Percentiles rank a stretch among this genome's conserved stretches.
phyloP scores from a whole-genome alignment of 768 basidiomycete species.

The Suillus subalutaceus region DNA sequence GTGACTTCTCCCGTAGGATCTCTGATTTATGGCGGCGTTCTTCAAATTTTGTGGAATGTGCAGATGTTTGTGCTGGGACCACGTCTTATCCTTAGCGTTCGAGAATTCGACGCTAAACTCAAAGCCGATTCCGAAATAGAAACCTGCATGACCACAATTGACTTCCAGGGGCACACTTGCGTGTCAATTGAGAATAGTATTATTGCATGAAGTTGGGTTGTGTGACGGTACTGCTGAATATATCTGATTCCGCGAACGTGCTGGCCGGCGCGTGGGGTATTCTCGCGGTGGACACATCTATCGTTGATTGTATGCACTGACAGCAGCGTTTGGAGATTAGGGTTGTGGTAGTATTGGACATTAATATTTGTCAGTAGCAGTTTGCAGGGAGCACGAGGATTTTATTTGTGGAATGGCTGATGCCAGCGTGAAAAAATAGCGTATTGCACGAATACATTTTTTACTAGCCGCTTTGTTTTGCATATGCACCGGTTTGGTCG shows the following conservation, averaged over 20 bases:
- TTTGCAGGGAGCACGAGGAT: too few species aligned
- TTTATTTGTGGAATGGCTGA: too few species aligned
- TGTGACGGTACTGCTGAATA: neutral
- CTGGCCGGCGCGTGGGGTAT: constrained; percentile 34
- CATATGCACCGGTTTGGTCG: neutral
- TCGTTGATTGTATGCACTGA: constrained; percentile 24
- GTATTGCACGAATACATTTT: too few species aligned
- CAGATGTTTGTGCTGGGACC: constrained; percentile 3
- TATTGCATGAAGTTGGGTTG: neutral
- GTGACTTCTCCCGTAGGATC: neutral
- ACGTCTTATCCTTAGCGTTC: neutral
- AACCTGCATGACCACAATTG: neutral
- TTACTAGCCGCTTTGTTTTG: neutral
- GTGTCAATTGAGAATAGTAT: neutral
- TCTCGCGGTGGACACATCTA: constrained; percentile 28
- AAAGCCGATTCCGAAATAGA: neutral
- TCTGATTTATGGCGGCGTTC: neutral
- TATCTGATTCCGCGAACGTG: constrained; percentile 32
- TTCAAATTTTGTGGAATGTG: neutral
- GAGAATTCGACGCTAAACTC: neutral
- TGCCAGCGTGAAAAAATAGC: too few species aligned
- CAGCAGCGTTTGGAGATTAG: constrained; percentile 1
- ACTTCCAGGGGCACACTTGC: neutral
- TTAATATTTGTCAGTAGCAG: neutral
- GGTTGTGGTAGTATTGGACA: neutral